These are phyloP conservation scores for Lactarius quietus DNA, from an alignment of 768 basidiomycete species.

Conservation along the genomic window DNA sequence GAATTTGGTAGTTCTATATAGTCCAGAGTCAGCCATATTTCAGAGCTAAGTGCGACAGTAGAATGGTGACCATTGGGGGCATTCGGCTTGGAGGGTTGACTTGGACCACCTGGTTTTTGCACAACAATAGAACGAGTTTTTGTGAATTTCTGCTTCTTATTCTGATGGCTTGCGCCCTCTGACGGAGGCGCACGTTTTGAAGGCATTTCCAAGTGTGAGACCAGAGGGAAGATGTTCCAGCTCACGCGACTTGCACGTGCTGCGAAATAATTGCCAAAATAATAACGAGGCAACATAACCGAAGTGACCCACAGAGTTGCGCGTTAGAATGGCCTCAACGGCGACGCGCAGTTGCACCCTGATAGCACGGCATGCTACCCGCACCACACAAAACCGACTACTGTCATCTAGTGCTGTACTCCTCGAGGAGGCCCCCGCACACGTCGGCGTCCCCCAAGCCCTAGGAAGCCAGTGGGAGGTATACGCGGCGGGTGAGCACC, in stretches of 20 bases:
- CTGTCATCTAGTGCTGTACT: constrained; percentile 44
- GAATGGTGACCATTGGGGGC: constrained; percentile 40
- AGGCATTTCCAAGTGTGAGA: constrained; percentile 32
- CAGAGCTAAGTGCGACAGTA: neutral
- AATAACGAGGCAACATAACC: neutral
- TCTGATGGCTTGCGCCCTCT: constrained; percentile 43
- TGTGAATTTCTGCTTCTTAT: constrained; percentile 66
- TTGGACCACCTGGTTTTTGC: constrained; percentile 41
- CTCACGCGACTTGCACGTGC: constrained; percentile 11
- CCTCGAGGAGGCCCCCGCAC: constrained; percentile 42
- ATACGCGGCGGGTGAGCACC: constrained; percentile 42
- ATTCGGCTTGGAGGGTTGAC: constrained; percentile 42
- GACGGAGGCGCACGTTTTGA: constrained; percentile 39
- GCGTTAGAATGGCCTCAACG: constrained; percentile 30
- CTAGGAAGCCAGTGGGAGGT: constrained; percentile 71
- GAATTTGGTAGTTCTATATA: constrained; percentile 61
- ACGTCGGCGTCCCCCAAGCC: constrained; percentile 52
- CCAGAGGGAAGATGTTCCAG: neutral
- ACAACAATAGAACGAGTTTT: constrained; percentile 66
- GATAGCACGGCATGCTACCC: constrained; percentile 10
- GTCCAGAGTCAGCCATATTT: neutral
- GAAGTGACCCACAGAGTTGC: neutral
- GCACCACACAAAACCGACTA: constrained; percentile 32
- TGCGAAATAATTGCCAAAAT: constrained; percentile 12
- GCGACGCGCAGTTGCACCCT: constrained; percentile 5